Evolutionary conservation across 1,284 basidiomycete species (phyloP).

Genomic region (Fomitopsis betulina): DNA sequence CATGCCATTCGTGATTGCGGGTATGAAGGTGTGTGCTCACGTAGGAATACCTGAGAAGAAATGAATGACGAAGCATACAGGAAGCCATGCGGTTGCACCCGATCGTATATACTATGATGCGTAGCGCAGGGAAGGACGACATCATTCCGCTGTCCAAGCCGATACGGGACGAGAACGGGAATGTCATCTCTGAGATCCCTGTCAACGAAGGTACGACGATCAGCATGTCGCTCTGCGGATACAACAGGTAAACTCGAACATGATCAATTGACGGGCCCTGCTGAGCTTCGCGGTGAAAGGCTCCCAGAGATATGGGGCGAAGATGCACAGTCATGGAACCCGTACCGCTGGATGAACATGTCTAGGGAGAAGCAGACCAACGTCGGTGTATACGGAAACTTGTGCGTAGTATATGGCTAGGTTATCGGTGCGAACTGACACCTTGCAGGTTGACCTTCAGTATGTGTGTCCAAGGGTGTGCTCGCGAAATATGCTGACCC

Average conservation of each 20-base stretch:
- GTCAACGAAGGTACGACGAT: constrained; percentile 31
- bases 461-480: not conserved
- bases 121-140: constrained; percentile 26
- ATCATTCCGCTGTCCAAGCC: constrained; percentile 29
- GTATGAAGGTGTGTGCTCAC: constrained; percentile 35
- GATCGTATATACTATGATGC: constrained; percentile 22
- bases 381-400: constrained; percentile 38
- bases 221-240: constrained; percentile 31
- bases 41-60: not conserved
- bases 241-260: constrained; percentile 28
- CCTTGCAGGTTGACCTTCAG: not conserved
- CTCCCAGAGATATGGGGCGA: constrained; percentile 24
- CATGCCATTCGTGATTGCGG: constrained; percentile 49
- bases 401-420: constrained; percentile 14
- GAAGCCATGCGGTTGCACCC: constrained; percentile 29
- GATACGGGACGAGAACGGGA: constrained; percentile 21
- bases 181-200: constrained; percentile 29
- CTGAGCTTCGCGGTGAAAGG: constrained; percentile 2
- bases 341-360: constrained; percentile 20
- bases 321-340: constrained; percentile 24
- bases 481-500: not conserved
- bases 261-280: no score
- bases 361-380: constrained; percentile 12
- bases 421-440: not conserved
- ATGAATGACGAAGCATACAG: not conserved